Evolutionary conservation across 768 basidiomycete genomes (phyloP), one percentile per base, ranked within the genome.

Genomic region (Tricholoma flavovirens): DNA sequence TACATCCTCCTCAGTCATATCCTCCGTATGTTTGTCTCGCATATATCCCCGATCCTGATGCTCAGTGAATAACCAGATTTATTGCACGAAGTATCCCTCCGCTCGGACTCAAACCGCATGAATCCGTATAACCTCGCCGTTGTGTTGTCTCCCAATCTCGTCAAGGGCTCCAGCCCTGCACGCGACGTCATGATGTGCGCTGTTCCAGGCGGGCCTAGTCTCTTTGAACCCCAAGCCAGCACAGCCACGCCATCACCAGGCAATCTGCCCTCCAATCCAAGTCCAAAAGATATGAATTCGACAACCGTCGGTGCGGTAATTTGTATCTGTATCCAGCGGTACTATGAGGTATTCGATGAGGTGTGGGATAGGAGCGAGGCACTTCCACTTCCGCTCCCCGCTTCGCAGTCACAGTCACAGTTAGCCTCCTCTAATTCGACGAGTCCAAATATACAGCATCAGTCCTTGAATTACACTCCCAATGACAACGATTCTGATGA

Each of bases 311-410:
- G 89, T 2, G 74, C 76, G 58, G 73, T 93, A 40, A 75, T 92
- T 68, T 84, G 84, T 65, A 71, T 90, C 42, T 93, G 88, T 67
- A 91, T 93, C 51, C 80, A 87, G 62, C 82, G 82, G 42, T 93
- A 93, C 67, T 92, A 86, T 67, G 91, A 93, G 66, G 74, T 93
- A 29, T 93, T 93, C 62, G 90, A 92, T 65, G 91, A 93, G 61
- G 70, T 87, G n/a, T 71, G 68, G 55, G 91, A 92, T 70, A 80
- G 83, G 14, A 78, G 77, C 56, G 89, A 91, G 60, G 83, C 83
- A 3, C 59, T 81, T 12, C 71, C 72, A 1, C 72, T 81, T 12
- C 71, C 72, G 1, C 72, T 70, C 12, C 50, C 67, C 2, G 69
- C 63, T 54, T 53, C 51, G 48, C 62, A 58, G 50, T 61, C 52